phyloP scores from a whole-genome alignment of 495 filamentous ascomycete species.

The Lasiosphaeris hirsuta region DNA sequence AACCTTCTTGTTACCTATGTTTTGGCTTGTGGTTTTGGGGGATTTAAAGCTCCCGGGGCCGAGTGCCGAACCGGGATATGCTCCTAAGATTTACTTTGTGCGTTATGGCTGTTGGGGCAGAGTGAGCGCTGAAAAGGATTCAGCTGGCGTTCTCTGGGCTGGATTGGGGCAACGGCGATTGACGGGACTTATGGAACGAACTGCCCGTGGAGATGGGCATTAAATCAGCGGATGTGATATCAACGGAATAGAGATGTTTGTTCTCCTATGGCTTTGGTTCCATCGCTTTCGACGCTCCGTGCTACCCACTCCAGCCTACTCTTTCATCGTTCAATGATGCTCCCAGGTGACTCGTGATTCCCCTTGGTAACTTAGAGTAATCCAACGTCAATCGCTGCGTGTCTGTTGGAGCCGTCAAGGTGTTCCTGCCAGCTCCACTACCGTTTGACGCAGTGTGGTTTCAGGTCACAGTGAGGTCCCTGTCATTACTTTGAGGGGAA shows the following conservation, averaged over 20 bases:
- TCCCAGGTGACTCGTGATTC: too few relatives aligned
- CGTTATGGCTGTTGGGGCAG: not conserved
- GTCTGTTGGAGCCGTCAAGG: too few relatives aligned
- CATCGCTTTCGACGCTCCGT: not conserved
- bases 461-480: too few relatives aligned
- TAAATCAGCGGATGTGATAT: not conserved
- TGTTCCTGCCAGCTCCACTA: too few relatives aligned
- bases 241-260: conserved; percentile 5
- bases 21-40: not conserved
- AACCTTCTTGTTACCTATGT: conserved; percentile 13
- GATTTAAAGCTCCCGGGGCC: not conserved
- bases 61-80: not conserved
- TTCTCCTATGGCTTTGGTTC: not conserved
- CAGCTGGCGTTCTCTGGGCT: conserved; percentile 5
- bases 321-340: too few relatives aligned
- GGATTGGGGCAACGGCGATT: not conserved
- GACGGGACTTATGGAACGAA: not conserved
- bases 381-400: too few relatives aligned
- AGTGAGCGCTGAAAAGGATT: not conserved
- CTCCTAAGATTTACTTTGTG: not conserved
- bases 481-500: too few relatives aligned
- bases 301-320: too few relatives aligned
- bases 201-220: not conserved
- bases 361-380: too few relatives aligned
- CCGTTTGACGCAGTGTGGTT: too few relatives aligned